These are phyloP conservation scores for Chrysoporthe austroafricana DNA, from an alignment of 2,329 filamentous ascomycete genomes.

Conservation along the genomic window DNA sequence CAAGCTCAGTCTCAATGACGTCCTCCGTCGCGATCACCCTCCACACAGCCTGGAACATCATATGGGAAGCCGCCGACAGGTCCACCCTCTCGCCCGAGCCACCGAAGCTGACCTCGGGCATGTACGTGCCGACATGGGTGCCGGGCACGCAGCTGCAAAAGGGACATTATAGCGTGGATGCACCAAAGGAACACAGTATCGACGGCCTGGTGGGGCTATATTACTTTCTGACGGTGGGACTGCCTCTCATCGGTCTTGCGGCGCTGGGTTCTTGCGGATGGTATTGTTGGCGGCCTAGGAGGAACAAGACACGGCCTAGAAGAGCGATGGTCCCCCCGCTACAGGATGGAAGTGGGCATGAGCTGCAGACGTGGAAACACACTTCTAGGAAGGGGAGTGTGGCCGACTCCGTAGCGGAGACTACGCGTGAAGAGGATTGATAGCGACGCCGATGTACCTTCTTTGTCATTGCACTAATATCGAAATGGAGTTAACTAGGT, in stretches of 20 bases:
- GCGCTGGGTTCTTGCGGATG: background rate
- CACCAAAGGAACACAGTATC: background rate
- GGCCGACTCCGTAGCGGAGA: background rate
- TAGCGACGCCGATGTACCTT: background rate
- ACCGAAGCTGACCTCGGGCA: conserved; percentile 4
- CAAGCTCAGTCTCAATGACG: background rate
- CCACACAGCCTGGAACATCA: background rate
- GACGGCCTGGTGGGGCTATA: background rate
- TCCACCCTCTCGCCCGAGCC: background rate
- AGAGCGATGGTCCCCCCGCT: background rate
- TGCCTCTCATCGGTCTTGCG: background rate
- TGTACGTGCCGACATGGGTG: conserved; percentile 2
- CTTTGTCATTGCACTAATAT: no score
- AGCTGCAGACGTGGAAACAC: background rate
- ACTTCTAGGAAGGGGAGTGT: background rate
- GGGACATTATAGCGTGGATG: background rate
- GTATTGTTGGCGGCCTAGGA: background rate
- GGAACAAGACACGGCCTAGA: background rate
- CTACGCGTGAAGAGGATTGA: background rate
- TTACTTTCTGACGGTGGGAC: conserved; percentile 1
- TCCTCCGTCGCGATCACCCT: background rate
- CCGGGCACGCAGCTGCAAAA: conserved; percentile 4
- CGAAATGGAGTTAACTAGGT: no score
- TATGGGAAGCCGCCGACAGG: background rate
- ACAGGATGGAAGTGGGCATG: background rate